phyloP scores from a whole-genome alignment of 805 yeast species.

The Kregervanrija delftensis region DNA sequence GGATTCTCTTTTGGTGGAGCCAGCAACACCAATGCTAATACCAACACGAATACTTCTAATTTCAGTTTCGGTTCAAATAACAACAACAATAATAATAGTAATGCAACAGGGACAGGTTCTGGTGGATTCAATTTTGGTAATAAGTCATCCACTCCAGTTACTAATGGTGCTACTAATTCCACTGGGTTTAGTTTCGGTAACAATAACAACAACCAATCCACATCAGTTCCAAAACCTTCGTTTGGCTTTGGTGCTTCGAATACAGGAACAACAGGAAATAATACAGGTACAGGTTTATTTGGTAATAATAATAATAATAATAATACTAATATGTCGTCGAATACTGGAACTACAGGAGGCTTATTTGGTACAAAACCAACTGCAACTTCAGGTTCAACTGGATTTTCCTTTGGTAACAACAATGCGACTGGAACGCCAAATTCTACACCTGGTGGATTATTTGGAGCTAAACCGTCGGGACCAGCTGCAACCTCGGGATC shows the following conservation, averaged over 20 bases:
- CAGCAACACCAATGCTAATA: constrained; percentile 2
- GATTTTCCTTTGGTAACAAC: constrained; percentile 9
- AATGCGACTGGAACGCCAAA: background rate
- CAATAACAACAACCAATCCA: background rate
- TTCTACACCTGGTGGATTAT: constrained; percentile 3
- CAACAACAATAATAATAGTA: background rate
- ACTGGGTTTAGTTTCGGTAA: constrained; percentile 3
- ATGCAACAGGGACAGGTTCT: background rate
- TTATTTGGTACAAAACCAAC: constrained; percentile 7
- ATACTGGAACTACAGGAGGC: constrained; percentile 1
- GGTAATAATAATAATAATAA: constrained; percentile 1
- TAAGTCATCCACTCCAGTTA: no score
- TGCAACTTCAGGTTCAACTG: constrained; percentile 5
- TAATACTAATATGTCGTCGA: background rate
- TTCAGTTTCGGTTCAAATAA: constrained; percentile 13
- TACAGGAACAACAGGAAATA: constrained; percentile 1
- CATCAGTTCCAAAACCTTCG: constrained; percentile 3
- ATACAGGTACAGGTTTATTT: background rate
- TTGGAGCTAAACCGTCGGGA: constrained; percentile 16
- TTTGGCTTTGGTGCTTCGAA: constrained; percentile 8
- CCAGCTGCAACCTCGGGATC: constrained; percentile 6
- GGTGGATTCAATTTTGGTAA: constrained; percentile 1
- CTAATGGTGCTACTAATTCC: background rate
- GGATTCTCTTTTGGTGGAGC: constrained; percentile 14
- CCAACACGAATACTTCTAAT: constrained; percentile 8